Base-by-base conservation (phyloP, 1,284 basidiomycete species). In the Sporisorium reilianum region DNA sequence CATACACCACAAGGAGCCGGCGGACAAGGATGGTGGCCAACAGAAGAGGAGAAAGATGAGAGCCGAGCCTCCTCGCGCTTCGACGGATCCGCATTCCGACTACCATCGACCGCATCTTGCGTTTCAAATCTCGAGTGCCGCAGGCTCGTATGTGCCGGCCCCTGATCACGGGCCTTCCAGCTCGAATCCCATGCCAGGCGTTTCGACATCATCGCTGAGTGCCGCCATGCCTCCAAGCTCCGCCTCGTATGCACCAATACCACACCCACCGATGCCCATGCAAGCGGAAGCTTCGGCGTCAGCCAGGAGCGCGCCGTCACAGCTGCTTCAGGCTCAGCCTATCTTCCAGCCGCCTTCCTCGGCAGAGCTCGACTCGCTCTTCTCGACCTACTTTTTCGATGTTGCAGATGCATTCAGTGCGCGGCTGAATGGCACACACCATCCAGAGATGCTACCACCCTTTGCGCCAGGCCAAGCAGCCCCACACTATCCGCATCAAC, bases 301-400 rank as follows among this genome's bases (percentile, higher is more conserved):
- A 11, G 55, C 48, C 7, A 61, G 45, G 16, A 45, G n/a, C 36
- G 52, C 55, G 8, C 40, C 57, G 5, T 65, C 63, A 1, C 61
- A 69, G 36, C 55, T 69, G 8, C 55, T 71, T 0, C 72, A 75
- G 28, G 60, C 40, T 1, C 67, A 71, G 44, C 67, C 72, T 23
- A 75, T 75, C 59, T 71, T 75, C 44, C 64, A 65, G 28, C 71
- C 71, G 0, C 71, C 71, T 16, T 65, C 65, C 0, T 74, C 71
- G 32, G 66, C 71, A 20, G 72, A 75, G 55, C 64, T 75, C 44
- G 72, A 75, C 30, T 75, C 72, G 53, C 59, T 75, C 40, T 75
- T 75, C 36, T 70, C 72, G 16, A 59, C 67, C 46, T 75, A 75
- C 64, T 75, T 75, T 23, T 75, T 75, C 46, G 72, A 75, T 25